A percentile compares a stretch with the other conserved stretches of the same genome.
These are phyloP conservation scores for Hanseniaspora lindneri DNA, from an alignment of 805 yeast genomes.

Conservation along the genomic window DNA sequence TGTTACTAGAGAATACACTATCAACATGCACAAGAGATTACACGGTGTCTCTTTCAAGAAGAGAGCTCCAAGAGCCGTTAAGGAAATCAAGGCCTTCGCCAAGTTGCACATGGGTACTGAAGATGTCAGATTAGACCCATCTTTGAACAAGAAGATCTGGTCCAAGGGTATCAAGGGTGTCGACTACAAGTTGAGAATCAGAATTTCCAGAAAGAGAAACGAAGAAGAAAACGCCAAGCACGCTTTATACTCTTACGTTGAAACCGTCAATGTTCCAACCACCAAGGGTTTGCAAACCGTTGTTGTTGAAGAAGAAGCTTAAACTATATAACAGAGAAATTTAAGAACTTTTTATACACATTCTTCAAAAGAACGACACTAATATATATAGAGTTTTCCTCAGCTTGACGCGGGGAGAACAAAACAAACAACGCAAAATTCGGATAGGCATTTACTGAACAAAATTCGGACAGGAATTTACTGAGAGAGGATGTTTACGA, in stretches of 20 bases:
- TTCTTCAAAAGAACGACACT: too few relatives aligned
- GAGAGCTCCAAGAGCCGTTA: slow-evolving; percentile 99
- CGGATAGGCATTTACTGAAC: not conserved
- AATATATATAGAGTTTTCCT: too few relatives aligned
- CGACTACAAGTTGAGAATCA: slow-evolving; percentile 94
- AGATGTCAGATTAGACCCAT: slow-evolving; percentile 98
- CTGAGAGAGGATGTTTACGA: too few relatives aligned
- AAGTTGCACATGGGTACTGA: slow-evolving; percentile 97
- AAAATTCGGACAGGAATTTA: too few relatives aligned
- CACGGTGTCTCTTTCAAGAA: slow-evolving; percentile 98
- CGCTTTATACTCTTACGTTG: slow-evolving; percentile 95
- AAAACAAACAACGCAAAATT: not conserved
- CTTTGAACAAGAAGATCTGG: slow-evolving; percentile 97
- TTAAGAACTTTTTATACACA: slow-evolving; percentile 2
- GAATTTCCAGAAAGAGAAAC: slow-evolving; percentile 98
- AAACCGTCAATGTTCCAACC: slow-evolving; percentile 88
- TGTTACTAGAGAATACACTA: slow-evolving; percentile 99
- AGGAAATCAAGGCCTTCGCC: slow-evolving; percentile 98
- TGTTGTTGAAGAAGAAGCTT: slow-evolving; percentile 73
- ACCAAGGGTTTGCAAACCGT: slow-evolving; percentile 96
- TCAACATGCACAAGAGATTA: slow-evolving; percentile 97
- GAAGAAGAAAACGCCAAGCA: slow-evolving; percentile 99
- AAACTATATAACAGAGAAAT: slow-evolving; percentile 20
- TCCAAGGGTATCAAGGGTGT: slow-evolving; percentile 99
- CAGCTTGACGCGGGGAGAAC: too few relatives aligned